Evolutionary conservation across 2,329 filamentous ascomycete genomes (phyloP).

Genomic region (Trichoderma lentiforme): DNA sequence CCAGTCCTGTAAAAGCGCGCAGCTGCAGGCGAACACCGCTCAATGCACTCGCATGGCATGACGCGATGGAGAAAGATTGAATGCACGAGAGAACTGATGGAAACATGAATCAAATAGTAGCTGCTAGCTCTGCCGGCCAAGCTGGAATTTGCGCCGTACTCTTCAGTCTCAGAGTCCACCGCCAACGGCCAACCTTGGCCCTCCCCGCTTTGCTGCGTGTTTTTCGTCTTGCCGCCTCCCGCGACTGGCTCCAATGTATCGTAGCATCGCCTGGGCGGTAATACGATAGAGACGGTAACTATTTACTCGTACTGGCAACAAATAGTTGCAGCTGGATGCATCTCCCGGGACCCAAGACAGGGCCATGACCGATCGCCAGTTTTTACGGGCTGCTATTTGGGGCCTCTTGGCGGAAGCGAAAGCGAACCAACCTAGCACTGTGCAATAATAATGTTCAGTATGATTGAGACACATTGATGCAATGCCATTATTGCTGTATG

Average conservation of each 20-base stretch:
- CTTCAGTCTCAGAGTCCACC: background rate
- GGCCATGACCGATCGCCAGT: slow-evolving; percentile 4
- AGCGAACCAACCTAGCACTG: too few relatives aligned
- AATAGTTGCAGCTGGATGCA: background rate
- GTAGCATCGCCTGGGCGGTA: background rate
- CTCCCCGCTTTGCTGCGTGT: slow-evolving; percentile 1
- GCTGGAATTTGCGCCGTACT: slow-evolving; percentile 9
- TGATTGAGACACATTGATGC: background rate
- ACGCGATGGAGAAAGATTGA: background rate
- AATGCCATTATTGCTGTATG: too few relatives aligned
- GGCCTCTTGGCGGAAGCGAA: slow-evolving; percentile 3
- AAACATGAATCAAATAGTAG: background rate
- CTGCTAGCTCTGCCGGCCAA: background rate
- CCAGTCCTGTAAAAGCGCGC: background rate
- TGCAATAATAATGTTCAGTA: too few relatives aligned
- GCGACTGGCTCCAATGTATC: background rate
- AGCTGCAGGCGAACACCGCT: slow-evolving; percentile 9
- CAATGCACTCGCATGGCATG: background rate
- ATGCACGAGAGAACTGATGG: background rate
- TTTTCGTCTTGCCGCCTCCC: background rate
- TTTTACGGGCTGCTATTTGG: background rate
- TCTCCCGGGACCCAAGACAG: background rate
- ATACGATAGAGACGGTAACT: background rate
- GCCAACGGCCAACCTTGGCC: background rate
- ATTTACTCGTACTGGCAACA: too few relatives aligned